Conservation (phyloP, 164 flowering plant species). For the Umbilicus rupestris region DNA sequence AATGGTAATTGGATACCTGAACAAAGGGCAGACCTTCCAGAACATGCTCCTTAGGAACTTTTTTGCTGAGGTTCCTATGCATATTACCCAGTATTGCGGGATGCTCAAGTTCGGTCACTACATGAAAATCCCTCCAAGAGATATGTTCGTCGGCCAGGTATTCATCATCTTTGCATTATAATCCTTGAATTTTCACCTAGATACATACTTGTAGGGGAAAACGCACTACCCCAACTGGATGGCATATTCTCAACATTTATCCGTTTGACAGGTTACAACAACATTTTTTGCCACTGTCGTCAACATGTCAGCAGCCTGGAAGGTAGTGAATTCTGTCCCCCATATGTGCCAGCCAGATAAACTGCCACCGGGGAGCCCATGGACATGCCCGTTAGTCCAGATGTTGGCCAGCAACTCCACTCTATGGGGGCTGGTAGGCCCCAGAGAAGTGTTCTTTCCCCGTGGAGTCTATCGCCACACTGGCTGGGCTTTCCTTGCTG, state of each 20-base stretch:
- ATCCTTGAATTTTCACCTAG: background rate
- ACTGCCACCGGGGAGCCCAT: conserved; percentile 5
- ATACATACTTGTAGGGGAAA: background rate
- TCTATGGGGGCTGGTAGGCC: background rate
- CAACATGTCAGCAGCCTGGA: background rate
- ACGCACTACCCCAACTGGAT: background rate
- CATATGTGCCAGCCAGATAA: background rate
- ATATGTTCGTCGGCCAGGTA: background rate
- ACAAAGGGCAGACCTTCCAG: conserved; percentile 1
- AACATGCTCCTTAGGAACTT: conserved; percentile 2
- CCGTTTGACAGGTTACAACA: background rate
- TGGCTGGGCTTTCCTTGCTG: background rate
- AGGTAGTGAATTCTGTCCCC: background rate
- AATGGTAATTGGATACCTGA: conserved; percentile 3
- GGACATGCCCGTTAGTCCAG: conserved; percentile 1
- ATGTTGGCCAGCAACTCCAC: background rate
- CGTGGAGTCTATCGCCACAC: background rate
- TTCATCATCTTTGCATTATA: background rate
- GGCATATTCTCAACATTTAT: background rate
- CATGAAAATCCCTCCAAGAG: conserved; percentile 10
- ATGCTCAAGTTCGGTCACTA: conserved; percentile 6
- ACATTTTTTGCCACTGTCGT: background rate
- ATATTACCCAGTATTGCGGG: background rate
- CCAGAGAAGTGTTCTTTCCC: background rate
- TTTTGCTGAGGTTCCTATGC: background rate